phyloP scores from a whole-genome alignment of 2,329 filamentous ascomycete genomes.

The Alternaria metachromatica region DNA sequence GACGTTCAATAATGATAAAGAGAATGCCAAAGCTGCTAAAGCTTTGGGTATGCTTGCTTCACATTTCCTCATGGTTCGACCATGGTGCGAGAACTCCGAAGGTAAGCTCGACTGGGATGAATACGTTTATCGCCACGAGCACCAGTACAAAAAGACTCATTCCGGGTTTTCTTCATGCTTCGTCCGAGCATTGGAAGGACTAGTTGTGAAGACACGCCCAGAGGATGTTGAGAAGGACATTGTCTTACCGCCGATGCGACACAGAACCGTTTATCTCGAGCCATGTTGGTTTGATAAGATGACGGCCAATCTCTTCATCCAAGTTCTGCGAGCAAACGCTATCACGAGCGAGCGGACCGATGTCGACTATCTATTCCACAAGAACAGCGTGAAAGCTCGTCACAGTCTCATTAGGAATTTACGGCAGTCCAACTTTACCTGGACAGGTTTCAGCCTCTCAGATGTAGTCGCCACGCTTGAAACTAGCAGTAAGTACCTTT shows the following conservation, averaged over 20 bases:
- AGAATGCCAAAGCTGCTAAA: constrained; percentile 57
- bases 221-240: constrained; percentile 72
- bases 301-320: constrained; percentile 82
- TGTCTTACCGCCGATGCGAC: constrained; percentile 72
- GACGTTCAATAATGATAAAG: constrained; percentile 46
- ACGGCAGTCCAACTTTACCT: constrained; percentile 85
- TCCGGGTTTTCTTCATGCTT: constrained; percentile 65
- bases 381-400: constrained; percentile 71
- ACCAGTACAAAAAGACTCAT: constrained; percentile 61
- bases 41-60: constrained; percentile 69
- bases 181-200: constrained; percentile 71
- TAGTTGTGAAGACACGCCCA: constrained; percentile 81
- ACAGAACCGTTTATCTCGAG: constrained; percentile 75
- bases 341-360: constrained; percentile 86
- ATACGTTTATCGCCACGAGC: constrained; percentile 66
- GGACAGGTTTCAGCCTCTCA: constrained; percentile 72
- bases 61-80: constrained; percentile 76
- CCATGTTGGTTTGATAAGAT: constrained; percentile 86
- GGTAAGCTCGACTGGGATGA: constrained; percentile 74
- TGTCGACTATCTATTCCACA: constrained; percentile 87
- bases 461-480: constrained; percentile 71
- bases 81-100: constrained; percentile 73
- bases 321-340: constrained; percentile 83
- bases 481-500: constrained; percentile 71
- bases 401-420: constrained; percentile 77